Evolutionary conservation across 129 eudicot species (phyloP), one percentile per base, ranked within the genome.

Genomic region (Centaurea solstitialis): DNA sequence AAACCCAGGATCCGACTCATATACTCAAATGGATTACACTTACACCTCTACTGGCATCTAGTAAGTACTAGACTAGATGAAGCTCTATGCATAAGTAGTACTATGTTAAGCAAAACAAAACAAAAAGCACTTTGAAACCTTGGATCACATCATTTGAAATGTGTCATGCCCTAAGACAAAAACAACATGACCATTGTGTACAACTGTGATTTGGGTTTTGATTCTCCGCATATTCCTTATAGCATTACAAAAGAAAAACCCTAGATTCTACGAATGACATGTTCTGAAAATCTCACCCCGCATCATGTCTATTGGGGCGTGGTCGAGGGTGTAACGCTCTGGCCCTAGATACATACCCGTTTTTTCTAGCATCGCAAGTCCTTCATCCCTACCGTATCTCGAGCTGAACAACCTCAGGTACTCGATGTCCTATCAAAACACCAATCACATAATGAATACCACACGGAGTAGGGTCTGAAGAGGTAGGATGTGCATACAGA

Each of bases 341-440:
- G 99, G 99, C 8, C 98, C 98, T 45, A 76, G 18, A 82, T 95
- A 93, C 94, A 89, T 90, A n/a, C 99, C 99, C 3, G 98, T 89
- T 80, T 89, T 89, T 75, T 95, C 99, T 89, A 95, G 74, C 35
- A 95, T 88, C 3, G 87, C 83, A 57, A 91, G 80, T 45, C 97
- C 91, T 88, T 95, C 99, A 12, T 89, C 91, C 70, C 95, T 80
- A 69, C 99, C 98, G 24, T 81, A 95, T 84, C 90, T 91, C 20
- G 99, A 93, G 45, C 97, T 92, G 78, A 93, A 95, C 6, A 95
- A 93, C 87, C 84, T 93, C 70, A 95, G 87, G 82, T 95, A 93
- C 81, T 95, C 99, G 0, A 92, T 85, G 80, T 95, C 99, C 99
- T 95, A 72, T n/a, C 61, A 81, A 47, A 2, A 70, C 43, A 70